These are phyloP conservation scores for Colletotrichum lentis DNA, from an alignment of 2,329 filamentous ascomycete genomes.

Conservation along the genomic window DNA sequence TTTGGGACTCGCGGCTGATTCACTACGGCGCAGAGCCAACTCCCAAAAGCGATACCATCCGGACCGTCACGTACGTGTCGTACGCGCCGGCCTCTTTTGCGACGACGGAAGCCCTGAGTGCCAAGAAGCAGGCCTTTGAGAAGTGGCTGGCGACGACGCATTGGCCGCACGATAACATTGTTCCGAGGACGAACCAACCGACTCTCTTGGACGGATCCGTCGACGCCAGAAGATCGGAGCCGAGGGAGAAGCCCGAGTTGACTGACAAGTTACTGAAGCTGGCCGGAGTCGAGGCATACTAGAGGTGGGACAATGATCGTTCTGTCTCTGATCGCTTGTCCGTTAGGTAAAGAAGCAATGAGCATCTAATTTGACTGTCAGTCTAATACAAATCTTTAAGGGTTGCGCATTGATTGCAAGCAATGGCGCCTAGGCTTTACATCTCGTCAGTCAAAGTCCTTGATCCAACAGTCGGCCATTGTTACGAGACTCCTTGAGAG, in stretches of 20 bases:
- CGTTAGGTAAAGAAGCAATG: background rate
- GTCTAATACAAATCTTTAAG: too few relatives aligned
- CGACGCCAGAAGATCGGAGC: constrained; percentile 24
- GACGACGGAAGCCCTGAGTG: constrained; percentile 40
- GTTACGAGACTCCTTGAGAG: too few relatives aligned
- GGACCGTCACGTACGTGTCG: constrained; percentile 48
- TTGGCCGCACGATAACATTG: constrained; percentile 51
- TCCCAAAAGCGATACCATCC: constrained; percentile 45
- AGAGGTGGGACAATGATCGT: too few relatives aligned
- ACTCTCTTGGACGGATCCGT: constrained; percentile 38
- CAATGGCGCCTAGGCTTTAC: too few relatives aligned
- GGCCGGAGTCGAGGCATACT: constrained; percentile 8
- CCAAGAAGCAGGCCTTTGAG: constrained; percentile 40
- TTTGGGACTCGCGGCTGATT: constrained; percentile 49
- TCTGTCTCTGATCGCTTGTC: fast-evolving
- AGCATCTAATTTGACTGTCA: fast-evolving
- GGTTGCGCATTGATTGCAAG: too few relatives aligned
- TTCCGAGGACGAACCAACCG: constrained; percentile 40
- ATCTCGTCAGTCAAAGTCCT: too few relatives aligned
- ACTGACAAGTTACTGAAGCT: constrained; percentile 13
- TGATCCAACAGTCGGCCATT: too few relatives aligned
- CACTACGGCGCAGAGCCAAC: constrained; percentile 43
- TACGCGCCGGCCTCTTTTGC: constrained; percentile 50
- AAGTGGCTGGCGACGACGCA: constrained; percentile 43
- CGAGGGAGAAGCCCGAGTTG: constrained; percentile 17